Percentiles rank a stretch among this genome's conserved stretches.
Evolutionary conservation across 2,329 filamentous ascomycete genomes (phyloP).

Genomic region (Chaetomium sp.): DNA sequence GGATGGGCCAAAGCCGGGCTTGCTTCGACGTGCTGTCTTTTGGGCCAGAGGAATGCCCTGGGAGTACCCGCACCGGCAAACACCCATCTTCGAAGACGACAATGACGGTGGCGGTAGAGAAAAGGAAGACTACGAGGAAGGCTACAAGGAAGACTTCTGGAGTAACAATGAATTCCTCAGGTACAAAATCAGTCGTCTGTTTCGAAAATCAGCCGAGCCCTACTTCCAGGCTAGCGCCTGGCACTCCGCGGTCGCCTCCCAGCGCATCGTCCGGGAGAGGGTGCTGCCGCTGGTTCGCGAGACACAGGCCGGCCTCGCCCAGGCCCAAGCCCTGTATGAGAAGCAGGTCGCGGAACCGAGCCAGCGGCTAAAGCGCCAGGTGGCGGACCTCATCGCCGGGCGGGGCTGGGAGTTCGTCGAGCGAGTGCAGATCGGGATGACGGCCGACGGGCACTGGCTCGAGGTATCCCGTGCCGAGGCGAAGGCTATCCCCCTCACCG

Average conservation of each 20-base stretch:
- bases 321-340: background rate
- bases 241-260: background rate
- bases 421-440: background rate
- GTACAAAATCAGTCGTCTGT: no score
- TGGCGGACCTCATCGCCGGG: background rate
- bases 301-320: background rate
- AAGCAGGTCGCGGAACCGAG: background rate
- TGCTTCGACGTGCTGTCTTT: background rate
- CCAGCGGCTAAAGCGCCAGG: background rate
- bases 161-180: no score
- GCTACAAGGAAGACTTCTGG: no score
- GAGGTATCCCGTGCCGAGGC: background rate
- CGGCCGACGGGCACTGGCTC: background rate
- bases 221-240: background rate
- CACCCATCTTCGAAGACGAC: background rate
- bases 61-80: background rate
- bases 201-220: background rate
- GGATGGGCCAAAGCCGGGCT: background rate
- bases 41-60: background rate
- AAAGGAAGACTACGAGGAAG: background rate
- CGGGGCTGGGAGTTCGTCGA: background rate
- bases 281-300: background rate
- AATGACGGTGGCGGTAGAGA: background rate
- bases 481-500: background rate
- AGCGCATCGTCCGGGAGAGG: background rate